Evolutionary conservation across 441 rosid genomes (phyloP), one percentile per base, ranked within the genome.

Genomic region (Dalechampia spathulata): DNA sequence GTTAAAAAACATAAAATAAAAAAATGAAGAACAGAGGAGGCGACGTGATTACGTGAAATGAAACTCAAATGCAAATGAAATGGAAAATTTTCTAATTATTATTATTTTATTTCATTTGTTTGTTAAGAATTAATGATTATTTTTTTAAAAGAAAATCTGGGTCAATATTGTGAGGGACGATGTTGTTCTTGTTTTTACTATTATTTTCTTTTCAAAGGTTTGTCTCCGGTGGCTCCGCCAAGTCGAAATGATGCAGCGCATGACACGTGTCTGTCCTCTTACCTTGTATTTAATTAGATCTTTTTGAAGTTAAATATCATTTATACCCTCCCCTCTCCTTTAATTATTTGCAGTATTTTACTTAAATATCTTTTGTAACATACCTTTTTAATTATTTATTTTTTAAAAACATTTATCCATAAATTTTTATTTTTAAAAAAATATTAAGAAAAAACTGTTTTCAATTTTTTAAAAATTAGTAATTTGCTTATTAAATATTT

Each of bases 171-270:
- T 13, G 42, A 16, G 54, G 56, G 56, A 47, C 32, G 61, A 63
- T 2, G 27, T 34, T 27, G 51, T 40, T 30, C 7, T 30, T 30
- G n/a, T 16, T 17, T 5, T 42, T 28, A 3, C 5, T 30, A 4
- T 30, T 8, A 30, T 3, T 30, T 30, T 30, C 34, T 30, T 30
- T 30, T n/a, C n/a, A n/a, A n/a, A n/a, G n/a, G n/a, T 27, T 57
- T 43, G 49, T 45, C 65, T 60, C 77, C 65, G 67, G 80, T 67
- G 75, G 72, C 79, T 69, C 71, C 72, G 81, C 77, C 71, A 61
- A 20, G 71, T 76, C 71, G 72, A 71, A 67, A 37, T 60, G 41
- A 21, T 8, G 39, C 11, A 48, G n/a, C 14, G 25, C 7, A 0
- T 0, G 61, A 62, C 75, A 72, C 70, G 74, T 76, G 74, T 41